phyloP scores from a whole-genome alignment of 305 asterid species.

The Fraxinus xanthoxyloides region DNA sequence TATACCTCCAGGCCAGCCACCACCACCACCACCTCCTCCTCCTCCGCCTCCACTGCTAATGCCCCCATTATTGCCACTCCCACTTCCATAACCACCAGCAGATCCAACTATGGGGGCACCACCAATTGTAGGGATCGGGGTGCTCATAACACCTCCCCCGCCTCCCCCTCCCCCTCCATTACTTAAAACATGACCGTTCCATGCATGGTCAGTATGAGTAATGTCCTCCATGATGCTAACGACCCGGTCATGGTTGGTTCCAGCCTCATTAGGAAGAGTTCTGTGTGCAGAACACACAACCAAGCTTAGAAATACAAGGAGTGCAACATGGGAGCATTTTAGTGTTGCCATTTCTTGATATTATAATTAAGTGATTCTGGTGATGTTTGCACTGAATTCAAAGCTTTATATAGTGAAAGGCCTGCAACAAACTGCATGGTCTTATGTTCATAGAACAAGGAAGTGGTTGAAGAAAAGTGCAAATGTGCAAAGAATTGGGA shows the following conservation, averaged over 20 bases:
- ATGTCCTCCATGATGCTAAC: neutral
- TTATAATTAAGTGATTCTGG: neutral
- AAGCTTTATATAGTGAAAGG: constrained; percentile 1
- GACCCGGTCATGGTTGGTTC: neutral
- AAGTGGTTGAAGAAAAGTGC: neutral
- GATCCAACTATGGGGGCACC: neutral
- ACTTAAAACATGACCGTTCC: neutral
- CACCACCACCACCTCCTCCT: constrained; percentile 3
- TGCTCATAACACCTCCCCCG: neutral
- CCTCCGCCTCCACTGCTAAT: constrained; percentile 8
- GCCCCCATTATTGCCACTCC: neutral
- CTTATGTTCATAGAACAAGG: neutral
- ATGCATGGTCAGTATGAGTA: neutral
- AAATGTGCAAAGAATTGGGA: neutral
- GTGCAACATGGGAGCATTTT: constrained; percentile 6
- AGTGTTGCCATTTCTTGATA: constrained; percentile 22
- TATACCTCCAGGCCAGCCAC: neutral
- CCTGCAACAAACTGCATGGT: neutral
- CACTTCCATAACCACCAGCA: neutral
- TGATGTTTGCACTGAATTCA: neutral
- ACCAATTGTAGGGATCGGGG: neutral
- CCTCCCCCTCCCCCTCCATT: neutral
- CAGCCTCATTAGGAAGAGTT: neutral
- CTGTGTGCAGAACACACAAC: constrained; percentile 20
- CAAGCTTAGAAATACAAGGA: constrained; percentile 21